Base-by-base conservation (phyloP, 768 basidiomycete genomes). In the Boletellus ananiceps region DNA sequence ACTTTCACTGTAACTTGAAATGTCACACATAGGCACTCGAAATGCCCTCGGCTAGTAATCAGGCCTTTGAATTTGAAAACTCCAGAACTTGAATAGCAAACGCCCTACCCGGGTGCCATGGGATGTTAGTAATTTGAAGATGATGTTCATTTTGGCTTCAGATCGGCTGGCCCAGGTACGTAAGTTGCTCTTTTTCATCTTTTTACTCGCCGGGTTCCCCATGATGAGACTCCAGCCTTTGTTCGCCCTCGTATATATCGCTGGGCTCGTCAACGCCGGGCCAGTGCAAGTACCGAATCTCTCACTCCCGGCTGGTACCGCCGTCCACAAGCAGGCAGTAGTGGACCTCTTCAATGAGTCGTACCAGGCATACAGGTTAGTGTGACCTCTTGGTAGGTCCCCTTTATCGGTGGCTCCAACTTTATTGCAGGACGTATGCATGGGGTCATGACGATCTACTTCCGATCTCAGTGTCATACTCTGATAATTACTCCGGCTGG, bases 361-460 rank as follows among this genome's bases (percentile, higher is more conserved):
- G 44, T 84, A 84, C 53, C 50, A 62, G 7, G 75, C 80, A 13
- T 86, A 87, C 67, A 75, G 69, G 83, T 80, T 38, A 43, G 58
- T 42, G 7, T 42, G 23, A 25, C 23, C 23, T 25, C 23, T 11
- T 19, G 2, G 23, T 21, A 2, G 2, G 3, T 18, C 8, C 23
- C 27, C 4, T 23, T 33, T 9, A 19, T 25, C 43, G 15, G 69
- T 31, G 8, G 15, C 34, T 44, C 50, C 51, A 59, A 35, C n/a
- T 1, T 32, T 15, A 18, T 6, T 13, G 12, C 52, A 84, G 83
- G 57, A 51, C 71, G 31, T 75, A 74, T 52, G 83, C 84, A 0
- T 82, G 72, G 60, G 77, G 79, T 1, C 79, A 84, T 53, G 84
- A 86, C 46, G 77, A 84, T 45, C 64, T 85, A 16, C 65, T 69